Evolutionary conservation across 495 filamentous ascomycete species (phyloP).

Genomic region (Talaromyces proteolyticus): DNA sequence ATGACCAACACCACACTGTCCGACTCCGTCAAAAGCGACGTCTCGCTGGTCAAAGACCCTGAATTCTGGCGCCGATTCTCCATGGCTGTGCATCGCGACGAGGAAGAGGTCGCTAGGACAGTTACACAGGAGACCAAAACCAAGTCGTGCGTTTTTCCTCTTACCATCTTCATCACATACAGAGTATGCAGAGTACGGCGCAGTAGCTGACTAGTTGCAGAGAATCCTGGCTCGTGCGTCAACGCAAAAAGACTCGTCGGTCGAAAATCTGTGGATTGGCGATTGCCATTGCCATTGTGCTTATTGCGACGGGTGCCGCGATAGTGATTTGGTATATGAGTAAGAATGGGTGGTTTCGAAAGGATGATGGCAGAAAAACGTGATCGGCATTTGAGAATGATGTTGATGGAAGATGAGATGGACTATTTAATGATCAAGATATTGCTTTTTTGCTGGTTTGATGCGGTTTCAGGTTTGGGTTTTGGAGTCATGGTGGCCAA

Average conservation of each 20-base stretch:
- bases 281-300: conserved; percentile 18
- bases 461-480: background rate
- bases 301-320: conserved; percentile 21
- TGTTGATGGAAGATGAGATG: too few relatives aligned
- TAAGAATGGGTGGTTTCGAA: conserved; percentile 32
- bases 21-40: conserved; percentile 9
- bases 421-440: too few relatives aligned
- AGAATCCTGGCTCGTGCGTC: conserved; percentile 26
- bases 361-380: background rate
- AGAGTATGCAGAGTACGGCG: too few relatives aligned
- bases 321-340: conserved; percentile 32
- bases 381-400: background rate
- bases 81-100: conserved; percentile 48
- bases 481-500: too few relatives aligned
- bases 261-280: conserved; percentile 28
- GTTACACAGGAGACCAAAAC: conserved; percentile 9
- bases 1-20: conserved; percentile 1
- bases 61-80: conserved; percentile 60
- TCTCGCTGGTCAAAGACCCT: conserved; percentile 49
- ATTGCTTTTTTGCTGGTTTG: too few relatives aligned
- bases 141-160: conserved; percentile 12
- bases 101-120: conserved; percentile 22
- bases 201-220: conserved; percentile 10
- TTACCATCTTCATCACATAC: background rate
- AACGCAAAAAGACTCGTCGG: conserved; percentile 27